A percentile compares a stretch with the other conserved stretches of the same genome.
phyloP scores from a whole-genome alignment of 2,329 filamentous ascomycete species.

The Colletotrichum sublineola region DNA sequence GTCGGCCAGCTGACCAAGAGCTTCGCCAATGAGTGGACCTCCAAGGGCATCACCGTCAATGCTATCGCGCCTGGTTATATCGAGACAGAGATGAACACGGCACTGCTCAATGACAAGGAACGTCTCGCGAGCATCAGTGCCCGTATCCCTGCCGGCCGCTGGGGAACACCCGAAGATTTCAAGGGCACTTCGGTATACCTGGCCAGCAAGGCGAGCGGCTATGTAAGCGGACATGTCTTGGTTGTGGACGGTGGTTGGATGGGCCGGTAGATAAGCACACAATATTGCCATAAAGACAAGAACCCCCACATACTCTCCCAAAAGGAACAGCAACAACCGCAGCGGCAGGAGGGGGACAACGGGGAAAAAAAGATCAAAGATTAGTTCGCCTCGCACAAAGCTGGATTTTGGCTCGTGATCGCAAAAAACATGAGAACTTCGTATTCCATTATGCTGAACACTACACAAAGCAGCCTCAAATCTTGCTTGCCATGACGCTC shows the following conservation, averaged over 20 bases:
- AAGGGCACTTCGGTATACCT: conserved; percentile 85
- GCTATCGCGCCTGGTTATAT: conserved; percentile 92
- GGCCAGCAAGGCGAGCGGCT: conserved; percentile 80
- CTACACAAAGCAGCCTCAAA: conserved; percentile 7
- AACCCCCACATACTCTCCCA: too few species aligned
- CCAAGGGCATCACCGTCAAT: conserved; percentile 86
- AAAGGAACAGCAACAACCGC: too few species aligned
- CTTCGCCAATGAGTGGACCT: conserved; percentile 87
- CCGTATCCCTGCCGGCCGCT: conserved; percentile 85
- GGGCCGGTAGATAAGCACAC: conserved; percentile 73
- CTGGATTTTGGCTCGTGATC: background rate
- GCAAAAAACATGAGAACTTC: too few species aligned
- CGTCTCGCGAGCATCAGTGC: conserved; percentile 80
- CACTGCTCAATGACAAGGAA: conserved; percentile 79
- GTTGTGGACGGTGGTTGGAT: conserved; percentile 95
- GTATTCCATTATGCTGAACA: background rate
- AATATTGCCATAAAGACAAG: background rate
- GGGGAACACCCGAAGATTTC: conserved; percentile 89
- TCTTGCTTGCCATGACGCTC: conserved; percentile 58
- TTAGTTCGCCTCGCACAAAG: background rate
- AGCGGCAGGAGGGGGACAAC: too few species aligned
- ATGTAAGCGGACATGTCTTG: conserved; percentile 85
- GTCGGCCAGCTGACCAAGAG: conserved; percentile 88
- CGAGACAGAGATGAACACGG: conserved; percentile 93
- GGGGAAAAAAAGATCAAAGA: too few species aligned